Conservation (phyloP, 2,329 filamentous ascomycete genomes). For the Ascochyta clinopodiicola region DNA sequence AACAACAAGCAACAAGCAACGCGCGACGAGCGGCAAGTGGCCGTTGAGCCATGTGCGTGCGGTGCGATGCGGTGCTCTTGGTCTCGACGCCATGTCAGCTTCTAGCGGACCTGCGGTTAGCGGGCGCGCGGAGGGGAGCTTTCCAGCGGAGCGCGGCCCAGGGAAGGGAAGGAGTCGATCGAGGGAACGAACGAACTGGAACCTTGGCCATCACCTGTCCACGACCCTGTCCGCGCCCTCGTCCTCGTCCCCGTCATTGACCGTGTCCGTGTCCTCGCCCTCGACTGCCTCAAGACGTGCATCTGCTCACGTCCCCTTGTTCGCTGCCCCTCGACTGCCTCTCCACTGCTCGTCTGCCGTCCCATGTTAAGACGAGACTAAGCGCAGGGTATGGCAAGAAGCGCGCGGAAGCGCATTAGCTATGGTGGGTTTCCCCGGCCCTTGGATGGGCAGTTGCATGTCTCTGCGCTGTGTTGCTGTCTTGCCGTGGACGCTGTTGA, state of each 20-base stretch:
- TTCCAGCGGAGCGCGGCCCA: not conserved
- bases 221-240: no score
- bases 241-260: not conserved
- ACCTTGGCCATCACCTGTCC: constrained; percentile 10
- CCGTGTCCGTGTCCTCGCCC: not conserved
- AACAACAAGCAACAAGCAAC: not conserved
- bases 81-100: constrained; percentile 13
- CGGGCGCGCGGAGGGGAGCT: constrained; percentile 9
- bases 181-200: not conserved
- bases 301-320: not conserved
- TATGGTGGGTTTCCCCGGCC: constrained; percentile 52
- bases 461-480: not conserved
- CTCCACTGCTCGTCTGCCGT: constrained; percentile 4
- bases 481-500: not conserved
- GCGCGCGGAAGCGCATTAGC: constrained; percentile 61
- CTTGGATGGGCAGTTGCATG: not conserved
- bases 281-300: not conserved
- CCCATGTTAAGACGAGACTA: constrained; percentile 31
- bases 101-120: constrained; percentile 12
- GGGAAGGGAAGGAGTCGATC: not conserved
- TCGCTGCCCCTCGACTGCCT: no score
- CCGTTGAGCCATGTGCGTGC: not conserved
- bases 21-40: not conserved
- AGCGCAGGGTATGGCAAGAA: constrained; percentile 55
- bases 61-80: not conserved